A percentile compares a stretch with the other conserved stretches of the same genome.
phyloP scores from a whole-genome alignment of 768 basidiomycete species.

The Agaricus sinodeliciosus region DNA sequence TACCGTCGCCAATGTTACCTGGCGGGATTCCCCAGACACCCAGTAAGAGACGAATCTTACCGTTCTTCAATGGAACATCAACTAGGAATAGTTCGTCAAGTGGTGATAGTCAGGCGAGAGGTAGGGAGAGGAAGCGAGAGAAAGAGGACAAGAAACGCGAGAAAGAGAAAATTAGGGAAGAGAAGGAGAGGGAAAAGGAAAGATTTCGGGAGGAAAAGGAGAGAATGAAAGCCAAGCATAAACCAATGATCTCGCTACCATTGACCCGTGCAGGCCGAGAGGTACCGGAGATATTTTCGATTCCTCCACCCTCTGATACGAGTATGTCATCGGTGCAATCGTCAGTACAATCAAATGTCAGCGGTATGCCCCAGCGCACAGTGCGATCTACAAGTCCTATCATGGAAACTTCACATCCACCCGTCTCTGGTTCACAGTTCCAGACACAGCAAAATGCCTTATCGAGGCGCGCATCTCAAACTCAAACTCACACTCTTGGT shows the following conservation, averaged over 20 bases:
- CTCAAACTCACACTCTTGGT: not conserved
- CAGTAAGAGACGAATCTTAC: conserved; percentile 7
- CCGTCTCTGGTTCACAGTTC: not conserved
- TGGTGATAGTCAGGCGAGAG: not conserved
- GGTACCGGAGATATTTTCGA: not conserved
- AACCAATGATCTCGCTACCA: conserved; percentile 8
- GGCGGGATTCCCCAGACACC: not conserved
- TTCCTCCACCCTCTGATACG: too few relatives aligned
- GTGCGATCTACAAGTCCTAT: not conserved
- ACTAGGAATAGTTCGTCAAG: conserved; percentile 1
- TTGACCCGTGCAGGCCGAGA: not conserved
- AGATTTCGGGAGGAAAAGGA: not conserved
- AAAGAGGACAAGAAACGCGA: not conserved
- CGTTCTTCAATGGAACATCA: not conserved
- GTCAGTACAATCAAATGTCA: not conserved
- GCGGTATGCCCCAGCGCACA: not conserved
- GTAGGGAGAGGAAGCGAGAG: conserved; percentile 1
- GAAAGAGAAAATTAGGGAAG: not conserved
- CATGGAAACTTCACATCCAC: not conserved
- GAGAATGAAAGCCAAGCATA: not conserved
- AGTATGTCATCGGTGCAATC: too few relatives aligned
- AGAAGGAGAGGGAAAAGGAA: conserved; percentile 4
- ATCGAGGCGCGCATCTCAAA: not conserved
- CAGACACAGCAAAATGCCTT: not conserved
- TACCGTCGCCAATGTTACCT: not conserved